Percentiles rank a stretch among this genome's conserved stretches.
These are phyloP conservation scores for Ligustrum vulgare DNA, from an alignment of 257 asterid genomes.

Conservation along the genomic window DNA sequence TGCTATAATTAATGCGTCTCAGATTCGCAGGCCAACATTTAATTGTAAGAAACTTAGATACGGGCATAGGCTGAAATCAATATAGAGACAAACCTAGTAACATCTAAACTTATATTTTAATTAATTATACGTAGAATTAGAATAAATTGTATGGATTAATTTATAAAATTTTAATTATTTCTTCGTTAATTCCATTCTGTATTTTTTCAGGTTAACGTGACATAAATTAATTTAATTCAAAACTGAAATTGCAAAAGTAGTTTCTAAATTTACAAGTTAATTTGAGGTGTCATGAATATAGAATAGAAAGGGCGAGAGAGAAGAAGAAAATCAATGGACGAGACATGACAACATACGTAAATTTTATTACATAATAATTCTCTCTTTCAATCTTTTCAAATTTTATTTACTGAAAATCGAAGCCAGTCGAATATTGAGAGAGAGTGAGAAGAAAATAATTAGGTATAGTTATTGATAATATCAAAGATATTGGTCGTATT, in stretches of 20 bases:
- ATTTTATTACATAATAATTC: too few species aligned
- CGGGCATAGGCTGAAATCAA: not conserved
- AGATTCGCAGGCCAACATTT: not conserved
- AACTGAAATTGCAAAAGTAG: too few species aligned
- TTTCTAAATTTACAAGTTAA: not conserved
- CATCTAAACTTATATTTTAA: too few species aligned
- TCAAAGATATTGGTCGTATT: not conserved
- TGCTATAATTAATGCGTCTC: not conserved
- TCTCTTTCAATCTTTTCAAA: not conserved
- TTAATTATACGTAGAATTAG: too few species aligned
- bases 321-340: not conserved
- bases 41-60: not conserved
- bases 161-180: too few species aligned
- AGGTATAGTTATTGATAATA: not conserved
- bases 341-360: not conserved
- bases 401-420: not conserved
- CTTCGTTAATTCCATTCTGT: not conserved
- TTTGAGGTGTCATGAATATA: not conserved
- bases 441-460: not conserved
- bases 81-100: not conserved
- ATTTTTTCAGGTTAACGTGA: too few species aligned
- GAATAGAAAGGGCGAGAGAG: not conserved
- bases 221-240: too few species aligned
- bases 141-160: not conserved
- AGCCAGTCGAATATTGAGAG: not conserved